These are phyloP conservation scores for Geotrichum restrictum DNA, from an alignment of 1,139 yeast species.

Conservation along the genomic window DNA sequence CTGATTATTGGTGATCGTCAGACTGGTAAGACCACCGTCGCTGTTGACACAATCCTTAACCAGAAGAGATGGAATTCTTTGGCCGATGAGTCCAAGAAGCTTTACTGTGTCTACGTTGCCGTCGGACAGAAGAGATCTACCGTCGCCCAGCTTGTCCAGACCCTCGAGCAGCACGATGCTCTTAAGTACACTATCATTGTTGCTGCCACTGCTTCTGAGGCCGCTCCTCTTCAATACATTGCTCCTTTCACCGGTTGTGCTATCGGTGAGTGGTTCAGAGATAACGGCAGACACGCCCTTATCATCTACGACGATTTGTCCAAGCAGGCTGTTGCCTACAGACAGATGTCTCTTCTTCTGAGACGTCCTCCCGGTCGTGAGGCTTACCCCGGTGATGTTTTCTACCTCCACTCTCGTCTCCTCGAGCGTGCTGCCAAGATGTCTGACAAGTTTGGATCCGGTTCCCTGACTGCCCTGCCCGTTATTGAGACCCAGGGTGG, in stretches of 20 bases:
- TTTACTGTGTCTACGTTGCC: conserved; percentile 99
- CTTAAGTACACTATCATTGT: conserved; percentile 96
- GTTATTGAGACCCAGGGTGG: conserved; percentile 98
- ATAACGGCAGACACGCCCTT: conserved; percentile 96
- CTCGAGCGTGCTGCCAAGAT: conserved; percentile 97
- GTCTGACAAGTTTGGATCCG: conserved; percentile 85
- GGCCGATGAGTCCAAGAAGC: conserved; percentile 91
- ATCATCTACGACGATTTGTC: conserved; percentile 97
- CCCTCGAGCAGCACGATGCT: conserved; percentile 97
- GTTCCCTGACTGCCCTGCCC: conserved; percentile 94
- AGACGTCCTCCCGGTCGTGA: conserved; percentile 98
- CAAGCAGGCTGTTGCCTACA: conserved; percentile 99
- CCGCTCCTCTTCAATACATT: conserved; percentile 99
- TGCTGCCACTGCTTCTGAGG: conserved; percentile 99
- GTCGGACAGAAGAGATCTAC: conserved; percentile 99
- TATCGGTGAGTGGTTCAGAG: conserved; percentile 99
- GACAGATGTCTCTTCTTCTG: conserved; percentile 95
- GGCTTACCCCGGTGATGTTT: conserved; percentile 96
- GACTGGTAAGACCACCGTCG: conserved; percentile 99
- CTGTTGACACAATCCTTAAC: conserved; percentile 95
- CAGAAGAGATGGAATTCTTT: conserved; percentile 99
- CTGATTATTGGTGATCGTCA: conserved; percentile 99
- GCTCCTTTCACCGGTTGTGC: conserved; percentile 99
- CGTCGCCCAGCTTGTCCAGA: conserved; percentile 98
- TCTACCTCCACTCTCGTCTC: conserved; percentile 93